These are phyloP conservation scores for Gentiana straminea DNA, from an alignment of 257 asterid species.

Conservation along the genomic window DNA sequence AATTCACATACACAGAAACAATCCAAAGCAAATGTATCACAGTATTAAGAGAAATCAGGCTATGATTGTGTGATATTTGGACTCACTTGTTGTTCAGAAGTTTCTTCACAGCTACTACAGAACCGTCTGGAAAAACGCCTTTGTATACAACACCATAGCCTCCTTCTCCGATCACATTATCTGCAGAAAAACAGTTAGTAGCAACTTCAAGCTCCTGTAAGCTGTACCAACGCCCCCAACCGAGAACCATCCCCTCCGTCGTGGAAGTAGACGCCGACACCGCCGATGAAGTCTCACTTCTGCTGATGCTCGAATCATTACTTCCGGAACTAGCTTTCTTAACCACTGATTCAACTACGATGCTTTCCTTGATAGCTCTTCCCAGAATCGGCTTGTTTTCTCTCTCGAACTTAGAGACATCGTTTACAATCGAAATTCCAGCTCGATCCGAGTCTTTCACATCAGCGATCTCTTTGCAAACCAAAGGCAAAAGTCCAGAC, in stretches of 20 bases:
- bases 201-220: conserved; percentile 60
- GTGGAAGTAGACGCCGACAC: conserved; percentile 37
- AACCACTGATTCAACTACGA: conserved; percentile 25
- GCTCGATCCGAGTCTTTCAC: conserved; percentile 28
- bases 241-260: conserved; percentile 49
- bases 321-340: conserved; percentile 60
- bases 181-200: conserved; percentile 42
- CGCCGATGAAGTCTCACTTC: conserved; percentile 67
- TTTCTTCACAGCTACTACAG: conserved; percentile 66
- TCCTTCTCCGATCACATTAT: conserved; percentile 79
- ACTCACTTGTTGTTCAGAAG: conserved; percentile 75
- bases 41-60: background rate
- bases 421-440: conserved; percentile 10
- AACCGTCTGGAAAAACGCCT: conserved; percentile 51
- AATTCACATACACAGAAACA: background rate
- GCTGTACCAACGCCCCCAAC: conserved; percentile 76
- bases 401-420: conserved; percentile 10
- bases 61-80: background rate
- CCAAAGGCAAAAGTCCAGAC: conserved; percentile 49
- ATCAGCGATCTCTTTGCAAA: conserved; percentile 26
- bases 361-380: conserved; percentile 28
- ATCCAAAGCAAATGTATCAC: background rate
- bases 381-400: conserved; percentile 33
- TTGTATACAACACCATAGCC: conserved; percentile 81
- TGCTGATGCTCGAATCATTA: conserved; percentile 60